Evolutionary conservation across 495 filamentous ascomycete genomes (phyloP), one percentile per base, ranked within the genome.

Genomic region (Parachaetomium inaequale): DNA sequence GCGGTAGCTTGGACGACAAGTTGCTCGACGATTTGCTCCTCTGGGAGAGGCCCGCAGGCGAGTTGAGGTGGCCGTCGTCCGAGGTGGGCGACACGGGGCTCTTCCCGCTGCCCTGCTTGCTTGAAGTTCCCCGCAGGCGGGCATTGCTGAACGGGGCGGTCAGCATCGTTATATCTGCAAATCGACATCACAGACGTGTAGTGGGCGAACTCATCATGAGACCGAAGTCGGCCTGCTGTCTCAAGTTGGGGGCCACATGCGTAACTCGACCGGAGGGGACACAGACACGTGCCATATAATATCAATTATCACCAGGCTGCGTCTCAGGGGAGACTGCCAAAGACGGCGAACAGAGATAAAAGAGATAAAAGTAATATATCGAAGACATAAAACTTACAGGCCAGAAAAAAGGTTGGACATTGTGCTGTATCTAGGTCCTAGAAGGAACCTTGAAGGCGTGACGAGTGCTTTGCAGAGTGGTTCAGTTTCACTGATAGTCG

Each of bases 401-500:
- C 88, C 88, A 71, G 88, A 89, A 69, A 91, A 89, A 71, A 90
- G 81, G 73, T 86, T 88, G 61, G 88, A 86, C 88, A 91, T 91
- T 59, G 66, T 82, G 66, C 32, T 55, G 19, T 14, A 28, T 49
- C 62, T 56, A 54, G 32, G 14, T 34, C 2, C 7, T 1, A 4
- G 28, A n/a, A n/a, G n/a, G n/a, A n/a, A n/a, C n/a, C n/a, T n/a
- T n/a, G n/a, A n/a, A n/a, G n/a, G n/a, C n/a, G n/a, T n/a, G n/a
- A n/a, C n/a, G n/a, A n/a, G 31, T 17, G 14, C 29, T 34, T 31
- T 19, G 21, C 28, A 14, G 0, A 19, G 3, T 19, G 50, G 23
- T 10, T 31, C 14, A n/a, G 28, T 4, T 53, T 53, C 31, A 53
- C 50, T n/a, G 50, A 12, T 15, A 11, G 29, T 25, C n/a, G 52